Evolutionary conservation across 1,284 basidiomycete genomes (phyloP), one percentile per base, ranked within the genome.

Genomic region (Microbotryum violaceum): DNA sequence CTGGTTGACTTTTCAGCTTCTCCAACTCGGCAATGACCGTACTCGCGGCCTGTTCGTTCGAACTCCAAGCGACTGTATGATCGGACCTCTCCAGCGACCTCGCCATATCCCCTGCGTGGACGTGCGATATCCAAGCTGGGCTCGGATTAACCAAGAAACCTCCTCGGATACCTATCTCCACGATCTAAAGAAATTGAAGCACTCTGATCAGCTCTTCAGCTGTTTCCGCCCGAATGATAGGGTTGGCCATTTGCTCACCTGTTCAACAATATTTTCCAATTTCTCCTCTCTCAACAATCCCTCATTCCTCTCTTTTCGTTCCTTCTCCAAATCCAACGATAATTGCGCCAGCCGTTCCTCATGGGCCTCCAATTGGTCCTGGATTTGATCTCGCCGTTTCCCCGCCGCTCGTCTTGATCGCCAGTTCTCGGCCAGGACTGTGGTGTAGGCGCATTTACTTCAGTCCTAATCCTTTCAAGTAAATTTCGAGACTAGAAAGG

Each of bases 341-440:
- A 68, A 29, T n/a, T 47, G 50, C 20, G n/a, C 52, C 2, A 69
- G 14, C 33, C 62, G 56, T 2, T 20, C 25, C 14, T 65, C 60
- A 52, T 66, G 60, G 29, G 37, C 6, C 21, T 62, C 57, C 3
- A 69, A 56, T 21, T 49, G 44, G 23, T 69, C 67, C 2, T 49
- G n/a, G 14, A 69, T 58, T 1, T 29, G 20, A 37, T 69, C 67
- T 6, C 67, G 58, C 8, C 65, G 57, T 20, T 63, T 60, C 4
- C 37, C 44, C 20, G 64, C 67, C 20, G 58, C 51, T 16, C 59
- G 29, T 7, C 61, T 31, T 16, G 54, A 60, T 14, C 67, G 53
- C 42, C 56, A 69, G 3, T 62, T 63, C 29, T 69, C 67, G 23
- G 58, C 67, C 5, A 69, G 9, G 42, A 69, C 67, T 69, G 58